Conservation (phyloP, 164 flowering plant genomes). For the Vitis cinerea region DNA sequence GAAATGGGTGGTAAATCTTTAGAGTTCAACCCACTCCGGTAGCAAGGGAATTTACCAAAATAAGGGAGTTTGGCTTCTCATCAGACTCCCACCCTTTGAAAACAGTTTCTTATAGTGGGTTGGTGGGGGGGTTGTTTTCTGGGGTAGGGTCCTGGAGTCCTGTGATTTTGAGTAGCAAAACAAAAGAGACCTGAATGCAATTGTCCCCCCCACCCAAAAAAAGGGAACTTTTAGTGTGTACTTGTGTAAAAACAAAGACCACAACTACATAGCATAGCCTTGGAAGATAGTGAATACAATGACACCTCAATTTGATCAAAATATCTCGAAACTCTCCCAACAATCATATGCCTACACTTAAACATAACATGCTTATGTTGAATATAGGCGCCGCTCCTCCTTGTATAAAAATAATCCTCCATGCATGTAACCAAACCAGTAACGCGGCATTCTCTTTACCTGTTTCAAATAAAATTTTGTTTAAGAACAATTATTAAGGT, state of each 20-base stretch:
- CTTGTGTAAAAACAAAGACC: not conserved
- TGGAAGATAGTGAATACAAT: not conserved
- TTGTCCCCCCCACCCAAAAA: too few species aligned
- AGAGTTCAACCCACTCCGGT: too few species aligned
- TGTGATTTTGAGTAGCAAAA: too few species aligned
- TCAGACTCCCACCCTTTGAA: too few species aligned
- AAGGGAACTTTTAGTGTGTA: too few species aligned
- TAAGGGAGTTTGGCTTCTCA: too few species aligned
- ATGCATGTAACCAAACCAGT: slow-evolving; percentile 11
- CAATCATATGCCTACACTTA: slow-evolving; percentile 1
- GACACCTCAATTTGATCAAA: not conserved
- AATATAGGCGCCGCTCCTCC: slow-evolving; percentile 5
- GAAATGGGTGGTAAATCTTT: too few species aligned
- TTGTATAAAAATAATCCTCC: not conserved
- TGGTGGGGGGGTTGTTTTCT: too few species aligned
- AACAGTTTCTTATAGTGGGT: too few species aligned
- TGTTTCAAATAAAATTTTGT: not conserved
- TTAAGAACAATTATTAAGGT: not conserved
- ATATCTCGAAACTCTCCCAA: not conserved
- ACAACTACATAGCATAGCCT: not conserved
- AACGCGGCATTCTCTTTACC: slow-evolving; percentile 12
- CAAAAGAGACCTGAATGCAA: too few species aligned
- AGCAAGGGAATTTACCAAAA: too few species aligned
- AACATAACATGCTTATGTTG: slow-evolving; percentile 7
- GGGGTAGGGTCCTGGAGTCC: too few species aligned